Base-by-base conservation (phyloP, 768 basidiomycete genomes). In the Boletales sp. region DNA sequence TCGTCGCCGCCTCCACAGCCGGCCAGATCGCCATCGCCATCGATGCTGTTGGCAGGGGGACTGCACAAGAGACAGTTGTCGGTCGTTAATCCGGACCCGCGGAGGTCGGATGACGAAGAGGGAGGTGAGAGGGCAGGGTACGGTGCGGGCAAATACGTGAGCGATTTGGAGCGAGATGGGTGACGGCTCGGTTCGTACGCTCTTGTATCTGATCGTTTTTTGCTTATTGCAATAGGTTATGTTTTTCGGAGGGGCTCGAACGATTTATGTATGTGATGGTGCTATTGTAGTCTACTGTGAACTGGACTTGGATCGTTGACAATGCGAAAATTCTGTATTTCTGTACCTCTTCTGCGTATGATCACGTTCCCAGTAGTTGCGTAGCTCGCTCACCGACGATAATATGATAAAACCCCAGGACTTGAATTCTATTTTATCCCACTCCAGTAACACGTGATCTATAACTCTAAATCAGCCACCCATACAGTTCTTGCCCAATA, bases 81-180 rank as follows among this genome's bases (percentile, higher is more conserved):
- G 9, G 56, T 67, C 9, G 47, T 58, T 39, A 67, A 69, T 24
- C 65, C 67, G 15, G 67, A 69, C 42, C 60, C 58, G 12, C 56
- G 42, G 13, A 36, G 29, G 18, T 49, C 47, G 27, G 63, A 67
- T 19, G 74, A 71, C 8, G 38, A 24, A 12, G 41, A 9, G 5
- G 15, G 11, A 7, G 77, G 77, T 41, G 72, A 61, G 29, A 43
- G 46, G 14, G 52, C 32, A 29, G 74, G 71, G 19, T 80, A 80
- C 63, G 67, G 61, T 15, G 62, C 70, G 17, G 76, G 76, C 18
- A 72, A 59, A 57, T 80, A 76, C 56, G 68, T 76, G 24, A 80
- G 76, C 36, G 69, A 78, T 61, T 58, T 80, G 59, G 77, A 78
- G 18, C 45, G 9, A 19, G 19, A 29, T 21, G 50, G 37, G 40